A percentile compares a stretch with the other conserved stretches of the same genome.
Evolutionary conservation across 192 early-diverging fungal species (phyloP).

Genomic region (Martensiomyces pterosporus): DNA sequence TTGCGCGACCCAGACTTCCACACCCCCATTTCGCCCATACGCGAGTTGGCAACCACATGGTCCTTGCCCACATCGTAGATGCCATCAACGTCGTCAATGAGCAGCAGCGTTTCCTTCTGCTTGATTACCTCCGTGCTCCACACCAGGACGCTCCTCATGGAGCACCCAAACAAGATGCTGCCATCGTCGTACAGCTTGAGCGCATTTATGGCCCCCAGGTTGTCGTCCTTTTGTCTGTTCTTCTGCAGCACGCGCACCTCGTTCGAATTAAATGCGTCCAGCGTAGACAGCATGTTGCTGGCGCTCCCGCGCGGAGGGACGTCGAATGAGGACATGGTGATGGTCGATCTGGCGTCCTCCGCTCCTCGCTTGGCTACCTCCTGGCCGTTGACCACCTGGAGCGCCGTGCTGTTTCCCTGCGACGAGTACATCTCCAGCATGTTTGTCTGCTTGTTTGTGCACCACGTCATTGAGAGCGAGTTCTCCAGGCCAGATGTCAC

Average conservation of each 20-base stretch:
- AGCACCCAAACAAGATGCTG: constrained; percentile 35
- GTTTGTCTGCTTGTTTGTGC: neutral
- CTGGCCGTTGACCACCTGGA: constrained; percentile 5
- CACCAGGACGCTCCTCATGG: constrained; percentile 18
- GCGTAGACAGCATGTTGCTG: constrained; percentile 8
- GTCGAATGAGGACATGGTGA: constrained; percentile 19
- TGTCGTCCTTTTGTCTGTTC: constrained; percentile 12
- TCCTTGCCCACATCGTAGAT: constrained; percentile 38
- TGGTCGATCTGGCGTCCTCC: constrained; percentile 9
- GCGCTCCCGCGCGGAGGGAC: constrained; percentile 15
- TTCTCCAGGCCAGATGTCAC: too few relatives aligned
- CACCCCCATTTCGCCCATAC: constrained; percentile 29
- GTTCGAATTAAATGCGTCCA: constrained; percentile 15
- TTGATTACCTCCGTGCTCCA: constrained; percentile 16
- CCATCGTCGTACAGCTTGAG: constrained; percentile 35
- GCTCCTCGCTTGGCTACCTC: too few relatives aligned
- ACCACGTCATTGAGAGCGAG: constrained; percentile 43
- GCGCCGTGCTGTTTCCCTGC: constrained; percentile 18
- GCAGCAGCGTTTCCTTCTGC: constrained; percentile 26
- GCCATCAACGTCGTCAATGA: constrained; percentile 31
- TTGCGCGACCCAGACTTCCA: constrained; percentile 37
- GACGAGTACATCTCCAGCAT: constrained; percentile 19
- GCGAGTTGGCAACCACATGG: constrained; percentile 40
- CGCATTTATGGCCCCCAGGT: constrained; percentile 6
- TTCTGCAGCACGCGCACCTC: constrained; percentile 9